Conservation (phyloP, 2,329 filamentous ascomycete species). For the Xylariaceae sp. region DNA sequence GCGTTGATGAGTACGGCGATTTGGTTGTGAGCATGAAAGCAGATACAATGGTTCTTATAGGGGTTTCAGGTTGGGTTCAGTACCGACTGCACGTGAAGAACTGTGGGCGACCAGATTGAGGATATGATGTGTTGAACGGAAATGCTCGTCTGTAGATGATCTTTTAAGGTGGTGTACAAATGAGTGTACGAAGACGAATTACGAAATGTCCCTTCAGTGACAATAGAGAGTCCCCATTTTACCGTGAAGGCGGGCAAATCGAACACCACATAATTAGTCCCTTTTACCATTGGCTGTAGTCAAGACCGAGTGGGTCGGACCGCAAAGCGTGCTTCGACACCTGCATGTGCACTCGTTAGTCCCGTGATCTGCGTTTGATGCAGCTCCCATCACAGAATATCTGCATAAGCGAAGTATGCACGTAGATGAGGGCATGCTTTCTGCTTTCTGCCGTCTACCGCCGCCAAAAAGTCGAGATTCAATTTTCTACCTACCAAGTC, state of each 20-base stretch:
- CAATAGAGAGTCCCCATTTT: no score
- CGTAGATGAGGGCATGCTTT: constrained; percentile 9
- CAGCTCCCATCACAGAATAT: not conserved
- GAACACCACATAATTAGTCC: no score
- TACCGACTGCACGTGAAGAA: not conserved
- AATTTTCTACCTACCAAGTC: constrained; percentile 13
- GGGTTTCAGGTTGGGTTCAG: not conserved
- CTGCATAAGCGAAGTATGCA: not conserved
- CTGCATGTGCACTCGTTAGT: not conserved
- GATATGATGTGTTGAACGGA: not conserved
- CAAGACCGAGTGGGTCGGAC: no score
- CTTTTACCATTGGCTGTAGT: no score
- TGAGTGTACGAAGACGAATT: not conserved
- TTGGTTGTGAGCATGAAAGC: not conserved
- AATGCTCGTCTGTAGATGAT: not conserved
- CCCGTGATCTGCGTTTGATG: not conserved
- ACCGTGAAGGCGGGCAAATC: no score
- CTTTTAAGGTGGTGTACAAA: not conserved
- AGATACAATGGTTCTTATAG: not conserved
- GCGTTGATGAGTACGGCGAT: not conserved
- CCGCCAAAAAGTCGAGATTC: constrained; percentile 41
- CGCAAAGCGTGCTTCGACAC: no score
- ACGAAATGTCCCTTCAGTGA: no score
- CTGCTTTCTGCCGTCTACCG: constrained; percentile 37
- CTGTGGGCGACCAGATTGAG: not conserved